Base-by-base conservation (phyloP, 148 eudicot genomes). In the Bassia scoparia region DNA sequence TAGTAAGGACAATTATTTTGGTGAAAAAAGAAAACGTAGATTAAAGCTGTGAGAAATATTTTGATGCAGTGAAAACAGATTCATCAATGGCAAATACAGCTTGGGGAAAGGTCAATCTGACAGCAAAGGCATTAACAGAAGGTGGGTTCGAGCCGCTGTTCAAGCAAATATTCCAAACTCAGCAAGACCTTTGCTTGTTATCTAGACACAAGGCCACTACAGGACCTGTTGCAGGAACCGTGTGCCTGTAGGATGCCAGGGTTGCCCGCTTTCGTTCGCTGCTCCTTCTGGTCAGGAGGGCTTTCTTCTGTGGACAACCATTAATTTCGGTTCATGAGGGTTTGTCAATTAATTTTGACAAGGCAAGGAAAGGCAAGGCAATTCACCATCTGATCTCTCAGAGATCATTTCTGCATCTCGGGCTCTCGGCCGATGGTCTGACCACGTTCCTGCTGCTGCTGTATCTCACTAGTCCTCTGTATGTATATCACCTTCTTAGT, bases 261-360 rank as follows among this genome's bases (percentile, higher is more conserved):
- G 83, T 89, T 14, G 93, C 80, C 93, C 97, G 7, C 76, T 91
- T 53, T 84, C 86, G 23, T 89, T 84, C 70, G 69, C 65, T 27
- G 89, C 88, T 58, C 88, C 89, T 24, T 85, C 90, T 26, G 88
- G 89, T 20, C 88, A 86, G 69, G 88, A 86, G 67, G 61, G 20
- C 74, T 89, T 4, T 77, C 77, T 31, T 84, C 95, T 0, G 76
- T 87, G 0, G 95, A 87, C 67, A 84, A 81, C 38, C 91, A 87
- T 38, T 86, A 87, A 21, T 89, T 89, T 79, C 87, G 95, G 95
- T 87, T 87, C 86, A 89, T 89, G 91, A n/a, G 91, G 95, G 7
- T 87, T 89, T 74, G 89, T 89, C 58, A 87, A n/a, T n/a, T n/a
- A n/a, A 70, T 72, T 89, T 81, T 49, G 89, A 89, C n/a, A n/a